Base-by-base conservation (phyloP, 345 rosid species). In the Corchorus olitorius region DNA sequence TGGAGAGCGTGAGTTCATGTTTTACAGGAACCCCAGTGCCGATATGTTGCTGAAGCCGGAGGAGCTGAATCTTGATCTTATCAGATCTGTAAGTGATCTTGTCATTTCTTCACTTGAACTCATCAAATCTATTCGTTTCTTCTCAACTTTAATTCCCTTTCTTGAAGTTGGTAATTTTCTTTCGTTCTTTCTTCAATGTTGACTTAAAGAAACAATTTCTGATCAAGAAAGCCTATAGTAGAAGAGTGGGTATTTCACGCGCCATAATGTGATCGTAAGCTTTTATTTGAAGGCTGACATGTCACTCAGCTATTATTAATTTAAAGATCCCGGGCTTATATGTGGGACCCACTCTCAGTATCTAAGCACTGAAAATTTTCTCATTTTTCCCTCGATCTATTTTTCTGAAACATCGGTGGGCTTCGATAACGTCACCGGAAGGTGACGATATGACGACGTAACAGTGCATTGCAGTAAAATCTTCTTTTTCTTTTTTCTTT, bases 1-100 rank as follows among this genome's bases (percentile, higher is more conserved):
- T 60, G 99, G 99, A 6, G 99, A 93, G 79, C 99, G 99, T 59
- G 99, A 94, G 65, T 94, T 94, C 75, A 94, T 94, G 98, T 94
- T 94, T 60, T 94, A 94, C 80, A 82, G 98, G 79, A 95, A 95
- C 76, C 99, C 99, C 39, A 91, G 97, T 72, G 99, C 99, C 61
- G 99, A 93, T 65, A 95, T 95, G 99, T 87, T 95, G 45, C 86
- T 93, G 84, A 82, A 70, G 76, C 97, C 99, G 8, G 97, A 93
- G 19, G 99, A 95, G 77, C 92, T 95, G 66, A 89, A 93, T 56
- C 91, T 89, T 50, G 92, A 93, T 81, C 88, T 96, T 75, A 86
- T 93, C 78, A 87, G 93, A 96, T 96, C 99, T 58, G 99, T 93
- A 83, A 71, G 98, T 86, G 5, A 53, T 8, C 34, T 20, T 50